phyloP scores from a whole-genome alignment of 176 grass and related monocot genomes.

The Melocanna baccifera region DNA sequence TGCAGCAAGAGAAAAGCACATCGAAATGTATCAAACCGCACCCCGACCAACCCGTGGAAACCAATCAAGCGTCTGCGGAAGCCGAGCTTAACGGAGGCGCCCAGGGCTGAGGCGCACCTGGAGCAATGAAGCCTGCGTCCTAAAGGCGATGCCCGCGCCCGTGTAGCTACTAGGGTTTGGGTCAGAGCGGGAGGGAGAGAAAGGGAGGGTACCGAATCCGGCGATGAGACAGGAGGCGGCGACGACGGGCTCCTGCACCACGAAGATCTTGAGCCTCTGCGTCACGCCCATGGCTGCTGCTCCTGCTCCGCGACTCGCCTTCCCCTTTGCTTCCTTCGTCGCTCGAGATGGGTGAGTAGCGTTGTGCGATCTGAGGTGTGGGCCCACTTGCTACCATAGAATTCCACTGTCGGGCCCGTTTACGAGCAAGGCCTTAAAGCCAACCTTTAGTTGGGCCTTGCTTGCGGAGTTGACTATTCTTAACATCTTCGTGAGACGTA shows the following conservation, averaged over 20 bases:
- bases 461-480: rapidly evolving
- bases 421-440: neutral
- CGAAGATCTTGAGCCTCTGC: constrained; percentile 83
- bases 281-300: constrained; percentile 52
- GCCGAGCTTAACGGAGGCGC: too few species aligned
- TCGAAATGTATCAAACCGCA: neutral
- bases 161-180: constrained; percentile 23
- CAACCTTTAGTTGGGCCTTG: neutral
- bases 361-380: neutral
- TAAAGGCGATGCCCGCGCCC: neutral
- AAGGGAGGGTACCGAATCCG: constrained; percentile 50
- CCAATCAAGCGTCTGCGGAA: neutral
- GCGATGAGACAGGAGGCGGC: constrained; percentile 90
- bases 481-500: neutral
- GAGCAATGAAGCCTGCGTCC: neutral
- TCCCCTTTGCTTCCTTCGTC: neutral
- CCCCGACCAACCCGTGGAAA: rapidly evolving
- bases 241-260: constrained; percentile 75
- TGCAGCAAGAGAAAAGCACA: neutral
- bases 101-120: neutral
- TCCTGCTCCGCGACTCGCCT: neutral
- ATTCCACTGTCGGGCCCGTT: neutral
- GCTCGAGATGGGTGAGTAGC: neutral
- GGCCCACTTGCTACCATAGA: neutral
- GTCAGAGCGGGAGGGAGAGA: neutral